A percentile compares a stretch with the other conserved stretches of the same genome.
Conservation (phyloP, 202 grass and related monocot species). For the Hordeum pubiflorum region DNA sequence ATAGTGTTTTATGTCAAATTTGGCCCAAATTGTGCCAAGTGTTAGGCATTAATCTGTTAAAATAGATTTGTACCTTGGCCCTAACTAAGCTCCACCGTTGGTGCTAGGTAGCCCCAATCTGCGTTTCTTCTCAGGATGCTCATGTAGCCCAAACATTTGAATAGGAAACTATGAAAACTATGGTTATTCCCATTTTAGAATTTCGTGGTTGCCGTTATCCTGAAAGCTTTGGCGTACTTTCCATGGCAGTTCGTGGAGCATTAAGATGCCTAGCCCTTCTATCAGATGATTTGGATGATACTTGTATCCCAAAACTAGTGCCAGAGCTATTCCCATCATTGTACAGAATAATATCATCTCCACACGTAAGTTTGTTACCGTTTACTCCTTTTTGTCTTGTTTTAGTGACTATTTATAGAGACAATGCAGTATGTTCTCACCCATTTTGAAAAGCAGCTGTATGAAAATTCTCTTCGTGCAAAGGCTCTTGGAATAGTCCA, state of each 20-base stretch:
- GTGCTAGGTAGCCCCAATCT: neutral
- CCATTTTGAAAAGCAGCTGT: constrained; percentile 52
- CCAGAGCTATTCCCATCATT: constrained; percentile 80
- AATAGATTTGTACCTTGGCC: neutral
- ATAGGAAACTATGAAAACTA: neutral
- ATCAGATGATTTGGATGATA: constrained; percentile 92
- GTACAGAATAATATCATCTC: constrained; percentile 77
- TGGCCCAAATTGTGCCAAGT: too few species aligned
- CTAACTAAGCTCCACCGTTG: neutral
- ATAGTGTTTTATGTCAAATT: too few species aligned
- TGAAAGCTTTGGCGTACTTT: neutral
- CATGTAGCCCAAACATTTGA: neutral
- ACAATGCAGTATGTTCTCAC: constrained; percentile 31
- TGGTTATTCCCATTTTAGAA: neutral
- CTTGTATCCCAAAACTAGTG: constrained; percentile 72
- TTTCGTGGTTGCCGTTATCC: neutral
- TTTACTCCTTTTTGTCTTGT: neutral
- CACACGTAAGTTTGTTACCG: constrained; percentile 51
- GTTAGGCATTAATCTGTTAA: too few species aligned
- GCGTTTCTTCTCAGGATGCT: constrained; percentile 5
- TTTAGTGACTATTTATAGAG: constrained; percentile 13
- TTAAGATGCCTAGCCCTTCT: constrained; percentile 95
- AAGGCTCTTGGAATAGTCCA: constrained; percentile 87
- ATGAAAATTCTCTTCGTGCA: constrained; percentile 78
- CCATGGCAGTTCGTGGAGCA: constrained; percentile 66